A percentile compares a stretch with the other conserved stretches of the same genome.
Evolutionary conservation across 1,139 yeast genomes (phyloP).

Genomic region (Saccharomyces hybrid): DNA sequence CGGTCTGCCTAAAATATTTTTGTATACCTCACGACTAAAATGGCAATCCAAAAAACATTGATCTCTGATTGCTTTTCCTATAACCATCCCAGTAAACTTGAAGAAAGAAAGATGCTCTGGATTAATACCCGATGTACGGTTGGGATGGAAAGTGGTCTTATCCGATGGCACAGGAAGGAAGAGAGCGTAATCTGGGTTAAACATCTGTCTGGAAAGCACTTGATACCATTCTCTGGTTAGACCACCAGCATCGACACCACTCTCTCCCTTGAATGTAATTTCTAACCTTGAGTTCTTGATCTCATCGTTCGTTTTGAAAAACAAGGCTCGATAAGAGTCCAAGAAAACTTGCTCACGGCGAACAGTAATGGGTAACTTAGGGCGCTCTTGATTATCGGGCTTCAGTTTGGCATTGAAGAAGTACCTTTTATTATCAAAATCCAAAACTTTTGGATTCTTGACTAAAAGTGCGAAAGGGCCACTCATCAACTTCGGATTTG

Average conservation of each 20-base stretch:
- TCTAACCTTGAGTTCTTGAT: conserved; percentile 69
- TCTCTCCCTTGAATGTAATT: conserved; percentile 82
- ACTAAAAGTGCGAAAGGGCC: conserved; percentile 93
- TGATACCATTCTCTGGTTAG: conserved; percentile 97
- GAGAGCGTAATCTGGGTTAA: conserved; percentile 91
- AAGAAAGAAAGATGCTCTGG: conserved; percentile 91
- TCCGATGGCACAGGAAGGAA: conserved; percentile 91
- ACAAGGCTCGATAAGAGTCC: conserved; percentile 80
- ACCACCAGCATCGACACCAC: conserved; percentile 98
- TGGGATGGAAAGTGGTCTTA: conserved; percentile 92
- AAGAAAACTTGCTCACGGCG: conserved; percentile 87
- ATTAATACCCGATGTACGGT: conserved; percentile 83
- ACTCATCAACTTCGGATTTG: conserved; percentile 89
- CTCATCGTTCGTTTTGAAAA: conserved; percentile 72
- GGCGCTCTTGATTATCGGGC: conserved; percentile 38
- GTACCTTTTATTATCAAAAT: conserved; percentile 88
- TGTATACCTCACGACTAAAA: conserved; percentile 92
- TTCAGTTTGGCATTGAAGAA: conserved; percentile 74
- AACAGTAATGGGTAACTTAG: conserved; percentile 55
- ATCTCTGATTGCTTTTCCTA: conserved; percentile 92
- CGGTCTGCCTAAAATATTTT: conserved; percentile 69
- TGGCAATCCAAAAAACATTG: conserved; percentile 87
- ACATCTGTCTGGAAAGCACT: conserved; percentile 88
- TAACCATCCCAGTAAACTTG: conserved; percentile 88
- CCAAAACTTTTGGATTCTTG: conserved; percentile 81